These are phyloP conservation scores for Lentinus brumalis DNA, from an alignment of 768 basidiomycete species.

Conservation along the genomic window DNA sequence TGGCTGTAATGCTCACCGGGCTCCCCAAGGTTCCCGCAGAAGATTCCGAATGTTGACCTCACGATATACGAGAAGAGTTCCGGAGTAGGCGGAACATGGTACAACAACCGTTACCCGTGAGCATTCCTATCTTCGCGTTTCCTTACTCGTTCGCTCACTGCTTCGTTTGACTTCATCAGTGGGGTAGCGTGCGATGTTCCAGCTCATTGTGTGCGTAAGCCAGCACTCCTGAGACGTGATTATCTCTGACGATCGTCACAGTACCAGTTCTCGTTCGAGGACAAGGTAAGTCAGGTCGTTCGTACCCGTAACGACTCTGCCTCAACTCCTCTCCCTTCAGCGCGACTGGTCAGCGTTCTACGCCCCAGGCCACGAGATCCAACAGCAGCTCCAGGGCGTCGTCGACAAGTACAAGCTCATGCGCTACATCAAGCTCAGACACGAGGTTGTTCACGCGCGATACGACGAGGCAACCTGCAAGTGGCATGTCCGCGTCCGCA, in stretches of 20 bases:
- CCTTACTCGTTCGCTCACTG: background rate
- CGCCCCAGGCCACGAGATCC: constrained; percentile 61
- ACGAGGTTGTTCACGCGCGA: constrained; percentile 51
- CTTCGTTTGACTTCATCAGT: constrained; percentile 23
- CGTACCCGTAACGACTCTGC: background rate
- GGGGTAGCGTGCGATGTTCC: constrained; percentile 67
- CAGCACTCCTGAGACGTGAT: background rate
- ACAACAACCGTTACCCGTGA: constrained; percentile 49
- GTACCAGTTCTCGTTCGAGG: constrained; percentile 62
- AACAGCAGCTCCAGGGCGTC: constrained; percentile 50
- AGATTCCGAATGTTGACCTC: constrained; percentile 50
- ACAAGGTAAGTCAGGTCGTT: constrained; percentile 38
- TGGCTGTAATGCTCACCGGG: background rate
- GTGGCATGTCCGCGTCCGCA: constrained; percentile 54
- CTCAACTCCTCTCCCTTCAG: constrained; percentile 29
- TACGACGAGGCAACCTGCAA: constrained; percentile 55
- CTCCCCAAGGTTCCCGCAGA: background rate
- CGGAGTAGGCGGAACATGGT: constrained; percentile 61
- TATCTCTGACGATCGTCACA: constrained; percentile 22
- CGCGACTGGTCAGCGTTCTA: constrained; percentile 65
- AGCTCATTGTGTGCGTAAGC: constrained; percentile 48
- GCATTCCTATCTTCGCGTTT: background rate
- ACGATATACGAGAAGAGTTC: constrained; percentile 44
- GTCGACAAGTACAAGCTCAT: constrained; percentile 59
- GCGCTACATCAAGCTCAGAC: constrained; percentile 55